Conservation (phyloP, 148 eudicot species). For the Silene latifolia region DNA sequence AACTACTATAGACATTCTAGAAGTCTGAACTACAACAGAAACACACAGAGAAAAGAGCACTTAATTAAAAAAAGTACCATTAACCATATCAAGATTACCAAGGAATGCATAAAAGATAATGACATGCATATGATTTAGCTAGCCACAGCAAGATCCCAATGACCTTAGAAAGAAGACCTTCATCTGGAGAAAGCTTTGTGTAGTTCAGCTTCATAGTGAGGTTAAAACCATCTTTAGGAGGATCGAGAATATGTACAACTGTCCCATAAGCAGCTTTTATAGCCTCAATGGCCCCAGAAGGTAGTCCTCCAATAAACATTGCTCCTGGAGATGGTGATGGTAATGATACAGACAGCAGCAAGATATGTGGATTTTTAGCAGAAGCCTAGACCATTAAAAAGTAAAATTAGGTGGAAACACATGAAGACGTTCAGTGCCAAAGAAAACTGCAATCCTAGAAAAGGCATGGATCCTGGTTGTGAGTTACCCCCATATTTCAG, state of each 20-base stretch:
- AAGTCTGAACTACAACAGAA: no score
- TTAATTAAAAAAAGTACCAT: no score
- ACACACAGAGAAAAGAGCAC: no score
- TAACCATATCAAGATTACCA: no score
- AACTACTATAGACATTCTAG: no score
- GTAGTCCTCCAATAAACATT: constrained; percentile 74
- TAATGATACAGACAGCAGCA: constrained; percentile 73
- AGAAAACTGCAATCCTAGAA: no score
- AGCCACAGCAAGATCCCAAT: constrained; percentile 41
- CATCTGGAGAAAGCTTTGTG: constrained; percentile 88
- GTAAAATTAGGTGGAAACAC: neutral
- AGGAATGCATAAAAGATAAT: no score
- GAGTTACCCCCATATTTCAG: no score
- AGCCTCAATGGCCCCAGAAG: constrained; percentile 93
- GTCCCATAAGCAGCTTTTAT: constrained; percentile 78
- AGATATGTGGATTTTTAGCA: constrained; percentile 71
- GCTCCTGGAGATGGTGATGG: constrained; percentile 94
- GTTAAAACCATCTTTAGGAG: constrained; percentile 92
- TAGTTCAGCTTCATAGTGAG: constrained; percentile 93
- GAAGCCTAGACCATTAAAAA: constrained; percentile 48
- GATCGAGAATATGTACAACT: constrained; percentile 82
- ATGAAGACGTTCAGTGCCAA: no score
- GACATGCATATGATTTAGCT: constrained; percentile 22
- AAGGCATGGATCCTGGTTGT: no score
- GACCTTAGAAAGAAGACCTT: constrained; percentile 79